Conservation (phyloP, 495 filamentous ascomycete genomes). For the Penicillium pulvis region DNA sequence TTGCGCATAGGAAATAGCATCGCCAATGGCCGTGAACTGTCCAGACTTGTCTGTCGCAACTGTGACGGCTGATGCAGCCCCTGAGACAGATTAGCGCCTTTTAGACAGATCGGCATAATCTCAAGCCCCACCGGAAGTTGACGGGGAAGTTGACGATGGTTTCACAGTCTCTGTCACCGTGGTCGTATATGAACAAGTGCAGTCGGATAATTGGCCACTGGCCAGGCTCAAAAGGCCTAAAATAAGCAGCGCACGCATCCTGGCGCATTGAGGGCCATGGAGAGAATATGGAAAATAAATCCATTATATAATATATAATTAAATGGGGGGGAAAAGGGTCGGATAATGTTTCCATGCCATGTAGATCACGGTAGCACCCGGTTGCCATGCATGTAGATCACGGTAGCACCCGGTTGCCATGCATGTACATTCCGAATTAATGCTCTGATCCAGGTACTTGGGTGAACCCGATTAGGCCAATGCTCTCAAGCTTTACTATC, state of each 20-base stretch:
- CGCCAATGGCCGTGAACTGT: slow-evolving; percentile 15
- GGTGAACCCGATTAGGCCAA: neutral
- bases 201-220: neutral
- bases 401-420: neutral
- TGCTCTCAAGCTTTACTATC: neutral
- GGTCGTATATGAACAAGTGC: slow-evolving; percentile 4
- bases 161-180: neutral
- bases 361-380: neutral
- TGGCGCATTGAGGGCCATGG: neutral
- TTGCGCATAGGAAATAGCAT: slow-evolving; percentile 18
- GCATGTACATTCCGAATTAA: neutral
- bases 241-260: neutral
- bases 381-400: neutral
- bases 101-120: neutral
- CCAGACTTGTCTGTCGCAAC: slow-evolving; percentile 16
- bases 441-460: no score
- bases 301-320: no score
- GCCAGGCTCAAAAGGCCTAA: neutral
- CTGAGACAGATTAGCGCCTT: neutral
- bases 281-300: neutral
- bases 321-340: no score
- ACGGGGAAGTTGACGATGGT: neutral
- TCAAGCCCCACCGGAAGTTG: neutral
- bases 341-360: neutral
- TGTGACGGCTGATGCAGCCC: neutral